These are phyloP conservation scores for Quercus rubra DNA, from an alignment of 306 rosid genomes.

Conservation along the genomic window DNA sequence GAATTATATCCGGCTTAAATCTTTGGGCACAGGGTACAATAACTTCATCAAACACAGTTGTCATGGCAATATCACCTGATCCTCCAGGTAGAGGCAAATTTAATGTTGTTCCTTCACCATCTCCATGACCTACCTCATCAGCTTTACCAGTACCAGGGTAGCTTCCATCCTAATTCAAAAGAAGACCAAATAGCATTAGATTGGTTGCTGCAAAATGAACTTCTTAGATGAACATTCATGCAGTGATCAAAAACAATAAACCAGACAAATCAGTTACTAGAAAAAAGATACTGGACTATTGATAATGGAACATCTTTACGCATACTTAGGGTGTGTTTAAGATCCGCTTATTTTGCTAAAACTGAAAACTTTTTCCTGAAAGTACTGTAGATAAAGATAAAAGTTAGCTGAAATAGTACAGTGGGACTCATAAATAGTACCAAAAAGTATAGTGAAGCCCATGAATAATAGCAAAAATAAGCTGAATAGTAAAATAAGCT, in stretches of 20 bases:
- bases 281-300: no score
- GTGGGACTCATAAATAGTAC: no score
- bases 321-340: not conserved
- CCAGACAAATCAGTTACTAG: no score
- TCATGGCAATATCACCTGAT: conserved; percentile 77
- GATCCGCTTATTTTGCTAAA: no score
- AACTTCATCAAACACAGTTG: conserved; percentile 79
- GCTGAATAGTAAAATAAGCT: no score
- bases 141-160: conserved; percentile 95
- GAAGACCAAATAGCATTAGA: not conserved
- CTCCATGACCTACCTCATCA: conserved; percentile 71
- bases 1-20: conserved; percentile 88
- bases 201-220: not conserved
- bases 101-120: conserved; percentile 89
- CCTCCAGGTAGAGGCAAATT: conserved; percentile 97
- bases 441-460: no score
- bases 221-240: not conserved
- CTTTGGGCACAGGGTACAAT: conserved; percentile 84
- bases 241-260: not conserved
- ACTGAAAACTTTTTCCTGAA: no score
- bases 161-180: conserved; percentile 69
- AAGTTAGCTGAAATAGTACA: no score
- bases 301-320: not conserved
- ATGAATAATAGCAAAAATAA: no score
- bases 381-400: no score